Base-by-base conservation (phyloP, 1,284 basidiomycete genomes). In the Vanrija pseudolonga region DNA sequence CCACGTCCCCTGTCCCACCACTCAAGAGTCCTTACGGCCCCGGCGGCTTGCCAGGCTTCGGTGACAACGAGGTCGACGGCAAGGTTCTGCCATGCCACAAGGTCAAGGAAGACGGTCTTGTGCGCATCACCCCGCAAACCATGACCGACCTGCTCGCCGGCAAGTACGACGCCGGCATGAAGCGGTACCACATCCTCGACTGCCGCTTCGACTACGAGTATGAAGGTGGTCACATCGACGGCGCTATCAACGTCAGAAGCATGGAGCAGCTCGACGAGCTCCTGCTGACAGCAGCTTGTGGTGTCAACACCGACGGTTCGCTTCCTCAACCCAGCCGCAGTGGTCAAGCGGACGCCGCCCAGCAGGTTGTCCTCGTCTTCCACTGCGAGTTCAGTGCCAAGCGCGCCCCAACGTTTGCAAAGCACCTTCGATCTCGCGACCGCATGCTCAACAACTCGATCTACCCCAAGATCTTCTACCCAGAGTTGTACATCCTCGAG, bases 131-230 rank as follows among this genome's bases (percentile, higher is more conserved):
- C 24, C 77, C 83, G 18, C 76, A 84, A 57, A 98, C 93, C 60
- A 89, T 94, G 66, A 82, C 90, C 63, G 79, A 80, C 19, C 78
- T 96, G 17, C 75, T 96, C 38, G 83, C 85, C 50, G 91, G 93
- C 24, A 78, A 77, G 57, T 96, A 84, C 71, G 75, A 83, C 51
- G 69, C 80, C 24, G 77, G 82, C 61, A 84, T 94, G 59, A 79
- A 81, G 40, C 80, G 83, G 45, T 94, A 81, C 72, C 82, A 88
- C 59, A 78, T 99, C 52, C 86, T 99, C 67, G 95, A 99, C 78
- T 98, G 96, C 74, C 89, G 95, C 24, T 99, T 98, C 74, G 90
- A 92, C 62, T 99, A 97, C 71, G 96, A 99, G 78, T 97, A 88
- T 73, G 81, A 83, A 47, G 95, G 95, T 12, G 96, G 95, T 0